These are phyloP conservation scores for Lentinula aciculospora DNA, from an alignment of 768 basidiomycete genomes.

Conservation along the genomic window DNA sequence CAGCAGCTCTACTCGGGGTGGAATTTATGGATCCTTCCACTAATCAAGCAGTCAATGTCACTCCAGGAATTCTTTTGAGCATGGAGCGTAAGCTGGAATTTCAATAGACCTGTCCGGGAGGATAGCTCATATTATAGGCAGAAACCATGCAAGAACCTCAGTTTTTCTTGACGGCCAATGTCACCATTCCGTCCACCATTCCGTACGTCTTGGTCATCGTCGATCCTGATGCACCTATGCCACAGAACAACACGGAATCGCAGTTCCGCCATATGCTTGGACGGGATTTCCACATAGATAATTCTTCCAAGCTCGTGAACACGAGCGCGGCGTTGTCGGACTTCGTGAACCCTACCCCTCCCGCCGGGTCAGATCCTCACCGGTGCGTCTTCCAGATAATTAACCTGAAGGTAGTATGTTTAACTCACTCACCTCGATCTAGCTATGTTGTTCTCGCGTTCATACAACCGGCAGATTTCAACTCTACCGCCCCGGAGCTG, in stretches of 20 bases:
- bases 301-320: conserved; percentile 28
- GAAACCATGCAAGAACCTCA: conserved; percentile 30
- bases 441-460: conserved; percentile 21
- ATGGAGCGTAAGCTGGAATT: conserved; percentile 25
- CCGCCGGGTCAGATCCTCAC: conserved; percentile 36
- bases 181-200: conserved; percentile 16
- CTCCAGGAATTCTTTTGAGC: conserved; percentile 29
- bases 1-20: conserved; percentile 27
- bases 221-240: conserved; percentile 39
- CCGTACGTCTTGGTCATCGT: conserved; percentile 33
- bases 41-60: conserved; percentile 22
- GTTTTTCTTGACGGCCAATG: conserved; percentile 22
- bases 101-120: not conserved
- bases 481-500: conserved; percentile 11
- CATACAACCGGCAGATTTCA: conserved; percentile 17
- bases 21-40: conserved; percentile 29
- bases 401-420: not conserved
- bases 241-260: conserved; percentile 27
- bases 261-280: conserved; percentile 38
- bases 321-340: conserved; percentile 32
- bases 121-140: conserved; percentile 4
- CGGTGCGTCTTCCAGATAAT: conserved; percentile 23
- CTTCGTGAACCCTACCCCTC: conserved; percentile 33
- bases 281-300: conserved; percentile 27
- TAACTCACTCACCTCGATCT: not conserved